Evolutionary conservation across 139 green algal genomes (phyloP).

Genomic region (Coelastrella sp.): DNA sequence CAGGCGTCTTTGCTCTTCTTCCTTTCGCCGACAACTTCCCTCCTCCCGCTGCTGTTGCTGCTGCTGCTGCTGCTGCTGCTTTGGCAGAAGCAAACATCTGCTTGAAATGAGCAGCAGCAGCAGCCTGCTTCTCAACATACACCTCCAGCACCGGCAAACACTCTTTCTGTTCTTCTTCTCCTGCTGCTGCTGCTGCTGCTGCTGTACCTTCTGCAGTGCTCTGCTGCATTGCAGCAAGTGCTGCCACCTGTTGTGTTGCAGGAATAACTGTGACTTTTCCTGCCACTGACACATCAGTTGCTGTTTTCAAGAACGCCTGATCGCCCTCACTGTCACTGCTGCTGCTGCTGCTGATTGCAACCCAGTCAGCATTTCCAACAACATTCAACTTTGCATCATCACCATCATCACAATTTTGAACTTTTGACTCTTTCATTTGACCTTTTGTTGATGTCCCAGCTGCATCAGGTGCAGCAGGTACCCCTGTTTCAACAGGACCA

Average conservation of each 20-base stretch:
- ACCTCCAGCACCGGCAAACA: neutral
- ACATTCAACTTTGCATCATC: neutral
- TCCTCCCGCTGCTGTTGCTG: neutral
- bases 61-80: neutral
- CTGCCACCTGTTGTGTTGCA: neutral
- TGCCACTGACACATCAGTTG: neutral
- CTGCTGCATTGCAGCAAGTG: neutral
- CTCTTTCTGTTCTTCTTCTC: neutral
- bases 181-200: neutral
- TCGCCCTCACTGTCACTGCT: neutral
- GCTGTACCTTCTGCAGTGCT: neutral
- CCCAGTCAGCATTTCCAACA: neutral
- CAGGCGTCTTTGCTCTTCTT: neutral
- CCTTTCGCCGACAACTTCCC: neutral
- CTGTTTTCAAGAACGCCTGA: neutral
- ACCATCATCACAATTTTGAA: neutral
- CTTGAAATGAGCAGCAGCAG: constrained; percentile 30
- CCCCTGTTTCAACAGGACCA: no score
- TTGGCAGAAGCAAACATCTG: constrained; percentile 6
- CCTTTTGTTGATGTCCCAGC: neutral
- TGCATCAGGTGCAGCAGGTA: neutral
- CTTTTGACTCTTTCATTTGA: neutral
- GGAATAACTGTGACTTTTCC: neutral
- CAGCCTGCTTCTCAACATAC: constrained; percentile 6
- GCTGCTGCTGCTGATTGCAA: neutral